phyloP scores from a whole-genome alignment of 2,329 filamentous ascomycete genomes.

The Talaromyces sp. region DNA sequence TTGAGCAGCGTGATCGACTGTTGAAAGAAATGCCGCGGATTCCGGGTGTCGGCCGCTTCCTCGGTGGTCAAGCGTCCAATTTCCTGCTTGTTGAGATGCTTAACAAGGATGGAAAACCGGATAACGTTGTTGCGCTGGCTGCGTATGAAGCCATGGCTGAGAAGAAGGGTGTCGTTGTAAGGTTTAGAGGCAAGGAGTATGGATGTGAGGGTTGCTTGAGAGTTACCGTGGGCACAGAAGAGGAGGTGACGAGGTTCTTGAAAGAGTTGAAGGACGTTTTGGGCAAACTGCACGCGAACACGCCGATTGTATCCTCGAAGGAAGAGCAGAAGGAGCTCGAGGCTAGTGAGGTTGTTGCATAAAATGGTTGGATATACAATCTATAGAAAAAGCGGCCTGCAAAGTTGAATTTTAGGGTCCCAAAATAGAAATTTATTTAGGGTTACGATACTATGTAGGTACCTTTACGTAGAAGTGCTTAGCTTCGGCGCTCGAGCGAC shows the following conservation, averaged over 20 bases:
- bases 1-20: conserved; percentile 74
- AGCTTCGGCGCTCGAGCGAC: no score
- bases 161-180: conserved; percentile 81
- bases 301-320: conserved; percentile 29
- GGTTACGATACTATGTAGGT: background rate
- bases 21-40: conserved; percentile 70
- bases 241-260: conserved; percentile 78
- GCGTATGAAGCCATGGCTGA: conserved; percentile 86
- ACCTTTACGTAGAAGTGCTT: no score
- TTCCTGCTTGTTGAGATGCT: conserved; percentile 90
- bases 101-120: conserved; percentile 66
- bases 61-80: conserved; percentile 78
- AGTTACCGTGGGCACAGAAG: conserved; percentile 87
- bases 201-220: conserved; percentile 85
- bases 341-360: conserved; percentile 32
- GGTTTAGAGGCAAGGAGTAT: conserved; percentile 88
- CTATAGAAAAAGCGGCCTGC: background rate
- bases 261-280: conserved; percentile 59
- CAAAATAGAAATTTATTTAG: background rate
- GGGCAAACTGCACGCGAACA: conserved; percentile 46
- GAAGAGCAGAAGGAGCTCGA: conserved; percentile 49
- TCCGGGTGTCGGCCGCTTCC: conserved; percentile 72
- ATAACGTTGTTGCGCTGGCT: conserved; percentile 72
- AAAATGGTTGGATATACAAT: background rate
- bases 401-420: background rate